Percentiles rank a stretch among this genome's conserved stretches.
phyloP scores from a whole-genome alignment of 306 rosid genomes.

The Dalbergia oliveri region DNA sequence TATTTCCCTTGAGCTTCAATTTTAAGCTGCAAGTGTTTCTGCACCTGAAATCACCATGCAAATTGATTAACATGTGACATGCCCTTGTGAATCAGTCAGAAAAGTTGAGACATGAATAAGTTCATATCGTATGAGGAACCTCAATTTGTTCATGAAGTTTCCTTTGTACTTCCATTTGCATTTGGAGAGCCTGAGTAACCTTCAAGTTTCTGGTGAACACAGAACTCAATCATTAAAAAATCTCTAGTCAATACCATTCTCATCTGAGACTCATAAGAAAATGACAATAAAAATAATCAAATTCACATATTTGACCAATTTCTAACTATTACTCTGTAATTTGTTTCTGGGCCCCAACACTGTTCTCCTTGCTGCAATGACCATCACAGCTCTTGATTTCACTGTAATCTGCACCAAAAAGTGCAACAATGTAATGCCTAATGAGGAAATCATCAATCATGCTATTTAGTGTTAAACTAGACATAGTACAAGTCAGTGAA shows the following conservation, averaged over 20 bases:
- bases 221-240: conserved; percentile 47
- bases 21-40: conserved; percentile 83
- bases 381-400: conserved; percentile 65
- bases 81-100: conserved; percentile 18
- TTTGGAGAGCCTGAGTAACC: conserved; percentile 79
- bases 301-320: conserved; percentile 44
- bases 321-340: conserved; percentile 73
- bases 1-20: conserved; percentile 98
- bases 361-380: conserved; percentile 61
- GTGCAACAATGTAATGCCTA: conserved; percentile 24
- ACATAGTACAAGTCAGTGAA: not conserved
- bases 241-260: conserved; percentile 38
- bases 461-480: conserved; percentile 20
- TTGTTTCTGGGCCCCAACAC: conserved; percentile 59
- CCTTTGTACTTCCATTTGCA: conserved; percentile 88
- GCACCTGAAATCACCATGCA: conserved; percentile 65
- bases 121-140: conserved; percentile 56
- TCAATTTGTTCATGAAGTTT: conserved; percentile 86
- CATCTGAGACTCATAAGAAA: not conserved
- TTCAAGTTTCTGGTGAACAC: conserved; percentile 64
- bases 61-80: conserved; percentile 13
- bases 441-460: conserved; percentile 39
- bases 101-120: not conserved
- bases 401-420: conserved; percentile 58
- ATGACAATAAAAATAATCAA: conserved; percentile 13